Evolutionary conservation across 441 rosid species (phyloP).

Genomic region (Adansonia gregorii): DNA sequence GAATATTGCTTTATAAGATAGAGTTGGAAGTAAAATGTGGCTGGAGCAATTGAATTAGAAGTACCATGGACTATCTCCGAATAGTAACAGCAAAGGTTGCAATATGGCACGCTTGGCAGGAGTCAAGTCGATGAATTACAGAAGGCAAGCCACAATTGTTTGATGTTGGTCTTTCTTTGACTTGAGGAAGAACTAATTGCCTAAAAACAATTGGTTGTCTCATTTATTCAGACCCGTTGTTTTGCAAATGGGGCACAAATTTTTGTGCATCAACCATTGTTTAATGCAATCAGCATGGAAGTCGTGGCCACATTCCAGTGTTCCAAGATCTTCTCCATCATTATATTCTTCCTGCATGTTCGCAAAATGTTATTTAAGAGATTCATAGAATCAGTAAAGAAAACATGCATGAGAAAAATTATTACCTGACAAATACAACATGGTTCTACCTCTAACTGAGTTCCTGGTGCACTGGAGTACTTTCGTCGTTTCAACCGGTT

Average conservation of each 20-base stretch:
- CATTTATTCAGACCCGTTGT: constrained; percentile 46
- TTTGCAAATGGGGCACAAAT: constrained; percentile 72
- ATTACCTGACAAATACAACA: constrained; percentile 88
- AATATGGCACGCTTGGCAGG: neutral
- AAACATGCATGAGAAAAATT: neutral
- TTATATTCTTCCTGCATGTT: constrained; percentile 72
- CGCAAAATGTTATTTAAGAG: constrained; percentile 5
- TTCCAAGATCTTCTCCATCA: constrained; percentile 69
- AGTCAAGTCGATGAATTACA: neutral
- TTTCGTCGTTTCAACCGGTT: constrained; percentile 50
- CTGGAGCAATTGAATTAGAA: neutral
- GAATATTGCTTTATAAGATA: neutral
- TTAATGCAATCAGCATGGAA: constrained; percentile 73
- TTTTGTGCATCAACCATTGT: constrained; percentile 73
- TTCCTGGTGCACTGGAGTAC: constrained; percentile 27
- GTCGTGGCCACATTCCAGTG: constrained; percentile 74
- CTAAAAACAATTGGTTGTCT: constrained; percentile 26
- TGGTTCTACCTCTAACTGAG: constrained; percentile 64
- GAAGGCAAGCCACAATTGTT: constrained; percentile 12
- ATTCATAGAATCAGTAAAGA: neutral
- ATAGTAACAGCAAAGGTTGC: neutral
- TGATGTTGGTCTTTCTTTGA: neutral
- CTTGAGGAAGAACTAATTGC: constrained; percentile 18
- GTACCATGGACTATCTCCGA: neutral
- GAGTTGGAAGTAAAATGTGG: neutral